These are phyloP conservation scores for Phylloporus scabripes DNA, from an alignment of 768 basidiomycete genomes.

Conservation along the genomic window DNA sequence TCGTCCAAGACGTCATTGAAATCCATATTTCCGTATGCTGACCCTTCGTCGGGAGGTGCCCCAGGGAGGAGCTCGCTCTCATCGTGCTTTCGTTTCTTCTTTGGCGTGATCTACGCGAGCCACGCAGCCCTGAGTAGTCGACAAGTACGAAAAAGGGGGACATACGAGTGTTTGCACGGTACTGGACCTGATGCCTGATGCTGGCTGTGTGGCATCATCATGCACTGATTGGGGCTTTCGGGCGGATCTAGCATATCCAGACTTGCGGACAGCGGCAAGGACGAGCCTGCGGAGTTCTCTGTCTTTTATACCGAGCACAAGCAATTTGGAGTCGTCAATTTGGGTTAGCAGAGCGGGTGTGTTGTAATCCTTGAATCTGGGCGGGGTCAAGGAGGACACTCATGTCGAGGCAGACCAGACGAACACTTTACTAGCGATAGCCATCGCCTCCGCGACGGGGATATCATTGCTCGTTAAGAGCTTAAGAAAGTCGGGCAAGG, in stretches of 20 bases:
- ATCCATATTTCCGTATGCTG: slow-evolving; percentile 49
- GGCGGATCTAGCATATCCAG: slow-evolving; percentile 42
- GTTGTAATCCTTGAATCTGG: slow-evolving; percentile 67
- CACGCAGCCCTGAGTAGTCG: slow-evolving; percentile 1
- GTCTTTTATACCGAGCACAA: slow-evolving; percentile 50
- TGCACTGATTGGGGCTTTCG: slow-evolving; percentile 16
- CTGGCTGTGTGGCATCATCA: not conserved
- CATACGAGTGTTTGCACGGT: slow-evolving; percentile 31
- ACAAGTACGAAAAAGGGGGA: not conserved
- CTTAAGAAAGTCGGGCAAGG: slow-evolving; percentile 64
- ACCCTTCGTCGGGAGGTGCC: slow-evolving; percentile 45
- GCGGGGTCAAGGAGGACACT: slow-evolving; percentile 10
- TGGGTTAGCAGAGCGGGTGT: slow-evolving; percentile 52
- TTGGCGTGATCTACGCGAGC: slow-evolving; percentile 39
- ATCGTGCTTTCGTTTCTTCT: slow-evolving; percentile 44
- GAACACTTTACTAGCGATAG: slow-evolving; percentile 64
- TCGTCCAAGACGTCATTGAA: slow-evolving; percentile 74
- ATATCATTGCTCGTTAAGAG: slow-evolving; percentile 54
- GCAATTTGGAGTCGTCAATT: slow-evolving; percentile 57
- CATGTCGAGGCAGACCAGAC: slow-evolving; percentile 13
- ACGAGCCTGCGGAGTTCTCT: slow-evolving; percentile 61
- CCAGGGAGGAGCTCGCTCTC: slow-evolving; percentile 57
- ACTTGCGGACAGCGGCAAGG: slow-evolving; percentile 55
- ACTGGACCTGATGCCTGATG: slow-evolving; percentile 9
- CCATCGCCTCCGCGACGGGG: slow-evolving; percentile 61